Evolutionary conservation across 2,329 filamentous ascomycete genomes (phyloP).

Genomic region (Fusarium sarcochroum): DNA sequence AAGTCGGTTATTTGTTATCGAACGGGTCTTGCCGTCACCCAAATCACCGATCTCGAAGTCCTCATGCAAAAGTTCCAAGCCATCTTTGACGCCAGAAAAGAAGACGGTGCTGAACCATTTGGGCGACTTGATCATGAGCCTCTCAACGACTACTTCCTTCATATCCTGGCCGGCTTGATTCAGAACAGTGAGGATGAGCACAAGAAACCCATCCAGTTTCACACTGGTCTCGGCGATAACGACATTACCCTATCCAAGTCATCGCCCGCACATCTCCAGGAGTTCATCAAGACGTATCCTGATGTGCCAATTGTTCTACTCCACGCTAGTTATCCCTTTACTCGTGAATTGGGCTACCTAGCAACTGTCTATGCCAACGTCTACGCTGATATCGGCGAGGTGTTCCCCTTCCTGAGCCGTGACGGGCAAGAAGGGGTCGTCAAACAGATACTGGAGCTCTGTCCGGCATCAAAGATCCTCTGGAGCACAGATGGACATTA

Average conservation of each 20-base stretch:
- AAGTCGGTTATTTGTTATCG: constrained; percentile 89
- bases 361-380: constrained; percentile 83
- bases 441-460: constrained; percentile 80
- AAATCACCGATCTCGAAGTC: constrained; percentile 58
- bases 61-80: constrained; percentile 56
- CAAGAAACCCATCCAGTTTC: constrained; percentile 85
- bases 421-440: constrained; percentile 81
- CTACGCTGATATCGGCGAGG: constrained; percentile 85
- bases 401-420: constrained; percentile 83
- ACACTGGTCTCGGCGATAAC: constrained; percentile 85
- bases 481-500: constrained; percentile 87
- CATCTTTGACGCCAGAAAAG: constrained; percentile 51
- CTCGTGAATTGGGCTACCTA: constrained; percentile 82
- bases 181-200: constrained; percentile 57
- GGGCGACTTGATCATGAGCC: constrained; percentile 72
- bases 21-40: constrained; percentile 75
- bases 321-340: constrained; percentile 86
- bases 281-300: constrained; percentile 78
- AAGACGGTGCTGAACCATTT: constrained; percentile 51
- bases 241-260: constrained; percentile 79
- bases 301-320: constrained; percentile 81
- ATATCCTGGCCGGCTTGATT: constrained; percentile 73
- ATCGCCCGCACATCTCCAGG: constrained; percentile 82
- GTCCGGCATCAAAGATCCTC: constrained; percentile 80
- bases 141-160: constrained; percentile 79